Evolutionary conservation across 2,329 filamentous ascomycete species (phyloP).

Genomic region (Fusarium sublunatum): DNA sequence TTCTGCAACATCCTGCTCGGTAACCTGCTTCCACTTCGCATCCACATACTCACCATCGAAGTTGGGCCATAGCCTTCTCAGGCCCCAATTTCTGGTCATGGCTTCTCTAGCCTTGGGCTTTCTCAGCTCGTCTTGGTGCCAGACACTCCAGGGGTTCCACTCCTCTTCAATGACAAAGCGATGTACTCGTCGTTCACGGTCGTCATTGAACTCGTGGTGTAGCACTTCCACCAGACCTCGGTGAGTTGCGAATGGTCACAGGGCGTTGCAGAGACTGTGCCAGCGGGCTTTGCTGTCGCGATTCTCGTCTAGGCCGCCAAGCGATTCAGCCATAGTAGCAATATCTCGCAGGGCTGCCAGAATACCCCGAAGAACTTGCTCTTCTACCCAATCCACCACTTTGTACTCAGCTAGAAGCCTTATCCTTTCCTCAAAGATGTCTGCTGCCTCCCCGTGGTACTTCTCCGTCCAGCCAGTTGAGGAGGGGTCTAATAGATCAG

Average conservation of each 20-base stretch:
- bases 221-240: neutral
- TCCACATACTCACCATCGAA: no score
- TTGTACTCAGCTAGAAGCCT: neutral
- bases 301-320: neutral
- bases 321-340: neutral
- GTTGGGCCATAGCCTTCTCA: neutral
- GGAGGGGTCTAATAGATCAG: neutral
- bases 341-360: neutral
- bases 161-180: neutral
- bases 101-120: neutral
- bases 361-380: neutral
- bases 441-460: neutral
- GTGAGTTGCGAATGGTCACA: neutral
- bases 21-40: no score
- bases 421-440: conserved; percentile 7
- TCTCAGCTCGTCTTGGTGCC: neutral
- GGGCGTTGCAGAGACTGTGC: neutral
- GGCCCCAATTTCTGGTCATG: neutral
- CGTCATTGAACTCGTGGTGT: neutral
- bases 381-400: neutral
- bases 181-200: neutral
- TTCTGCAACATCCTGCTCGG: no score
- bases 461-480: neutral
- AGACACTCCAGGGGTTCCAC: neutral
- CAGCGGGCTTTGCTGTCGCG: neutral